Base-by-base conservation (phyloP, 805 yeast genomes). In the Wickerhamomyces hampshirensis region DNA sequence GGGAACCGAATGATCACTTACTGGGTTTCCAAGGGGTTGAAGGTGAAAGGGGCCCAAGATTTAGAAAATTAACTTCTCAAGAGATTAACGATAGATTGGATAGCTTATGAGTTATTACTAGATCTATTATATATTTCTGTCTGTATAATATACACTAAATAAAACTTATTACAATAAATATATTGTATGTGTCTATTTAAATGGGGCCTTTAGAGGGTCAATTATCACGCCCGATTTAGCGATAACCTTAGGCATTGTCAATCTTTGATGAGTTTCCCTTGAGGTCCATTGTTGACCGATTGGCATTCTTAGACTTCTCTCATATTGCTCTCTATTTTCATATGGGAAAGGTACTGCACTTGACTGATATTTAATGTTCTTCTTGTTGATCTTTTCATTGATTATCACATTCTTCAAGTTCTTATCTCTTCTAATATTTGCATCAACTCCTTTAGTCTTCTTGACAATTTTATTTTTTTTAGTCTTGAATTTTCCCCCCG, bases 281-380 rank as follows among this genome's bases (percentile, higher is more conserved):
- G 95, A 76, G 7, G 91, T 80, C 98, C 98, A 93, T 62, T 93
- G 96, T 60, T 85, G 94, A 18, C 98, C 98, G 42, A 93, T 68
- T n/a, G 98, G 97, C 87, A 87, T 82, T 56, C 95, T 75, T 53
- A 93, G 68, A 5, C 95, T 79, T 56, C 96, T 76, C 62, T 93
- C 98, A 60, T 93, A 93, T 63, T 93, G 98, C 57, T 88, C 98
- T 57, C 81, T 73, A 42, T 81, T 82, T 64, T 93, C 97, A 59
- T 73, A 93, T 41, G 97, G 97, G 73, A 80, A 91, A 18, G 98
- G 98, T 32, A 93, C 96, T n/a, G 82, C 77, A 27, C 80, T 72
- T 2, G 96, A 83, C 59, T 81, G 88, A 63, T 86, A 93, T 62
- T 86, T 88, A 53, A 77, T 65, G 54, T 80, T 80, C 71, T 84